Conservation (phyloP, 1,139 yeast genomes). For the Geotrichum fermentans region DNA sequence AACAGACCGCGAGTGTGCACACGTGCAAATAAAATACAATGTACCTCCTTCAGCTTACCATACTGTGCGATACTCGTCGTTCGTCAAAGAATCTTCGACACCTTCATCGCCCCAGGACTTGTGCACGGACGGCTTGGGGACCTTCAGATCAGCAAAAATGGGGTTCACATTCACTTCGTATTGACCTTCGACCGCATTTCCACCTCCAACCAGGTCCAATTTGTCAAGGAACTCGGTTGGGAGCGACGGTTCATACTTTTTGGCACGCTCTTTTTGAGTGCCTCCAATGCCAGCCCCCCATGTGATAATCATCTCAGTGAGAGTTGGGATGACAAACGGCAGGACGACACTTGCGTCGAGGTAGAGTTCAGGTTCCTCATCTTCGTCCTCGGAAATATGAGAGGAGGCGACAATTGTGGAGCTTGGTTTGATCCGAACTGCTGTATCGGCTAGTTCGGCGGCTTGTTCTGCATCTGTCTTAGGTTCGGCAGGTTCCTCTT, state of each 20-base stretch:
- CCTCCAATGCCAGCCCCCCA: conserved; percentile 45
- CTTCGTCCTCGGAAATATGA: conserved; percentile 22
- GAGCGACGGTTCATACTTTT: conserved; percentile 38
- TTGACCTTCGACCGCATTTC: conserved; percentile 9
- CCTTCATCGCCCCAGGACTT: conserved; percentile 33
- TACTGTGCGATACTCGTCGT: conserved; percentile 15
- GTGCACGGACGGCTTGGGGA: conserved; percentile 32
- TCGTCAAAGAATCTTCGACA: conserved; percentile 21
- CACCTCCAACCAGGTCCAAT: conserved; percentile 30
- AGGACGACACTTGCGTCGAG: conserved; percentile 36
- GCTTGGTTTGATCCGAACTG: conserved; percentile 17
- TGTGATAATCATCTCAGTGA: conserved; percentile 39
- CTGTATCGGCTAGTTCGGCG: conserved; percentile 17
- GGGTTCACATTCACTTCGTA: conserved; percentile 20
- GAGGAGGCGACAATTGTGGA: conserved; percentile 16
- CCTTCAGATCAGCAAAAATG: conserved; percentile 27
- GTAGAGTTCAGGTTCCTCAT: conserved; percentile 28
- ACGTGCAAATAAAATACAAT: no score
- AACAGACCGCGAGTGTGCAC: no score
- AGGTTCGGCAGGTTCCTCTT: conserved; percentile 5
- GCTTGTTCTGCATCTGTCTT: conserved; percentile 21
- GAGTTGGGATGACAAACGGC: conserved; percentile 39
- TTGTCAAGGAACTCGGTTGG: conserved; percentile 40
- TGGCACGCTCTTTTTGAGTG: conserved; percentile 35
- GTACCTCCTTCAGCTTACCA: conserved; percentile 10